Percentiles rank a stretch among this genome's conserved stretches.
phyloP scores from a whole-genome alignment of 1,139 yeast genomes.

The Zygoascus sp. region DNA sequence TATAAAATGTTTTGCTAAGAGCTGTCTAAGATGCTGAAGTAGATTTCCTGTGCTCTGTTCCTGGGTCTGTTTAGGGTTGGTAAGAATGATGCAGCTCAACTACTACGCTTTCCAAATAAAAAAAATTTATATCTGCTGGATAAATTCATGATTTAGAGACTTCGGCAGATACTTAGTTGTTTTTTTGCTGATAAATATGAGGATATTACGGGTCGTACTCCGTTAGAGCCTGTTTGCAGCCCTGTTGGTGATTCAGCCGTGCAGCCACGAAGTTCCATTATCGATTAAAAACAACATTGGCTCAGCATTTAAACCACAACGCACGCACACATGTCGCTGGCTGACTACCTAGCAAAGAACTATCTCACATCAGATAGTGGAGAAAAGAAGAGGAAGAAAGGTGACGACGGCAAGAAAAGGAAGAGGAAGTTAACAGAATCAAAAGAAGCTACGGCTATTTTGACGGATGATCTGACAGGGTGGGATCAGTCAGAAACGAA shows the following conservation, averaged over 20 bases:
- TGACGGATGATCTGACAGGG: background rate
- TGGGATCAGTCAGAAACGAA: background rate
- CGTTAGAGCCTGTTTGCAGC: too few species aligned
- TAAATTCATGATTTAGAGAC: too few species aligned
- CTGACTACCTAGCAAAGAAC: constrained; percentile 51
- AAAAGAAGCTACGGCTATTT: background rate
- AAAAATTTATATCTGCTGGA: too few species aligned
- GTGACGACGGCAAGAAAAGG: constrained; percentile 31
- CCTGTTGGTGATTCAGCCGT: constrained; percentile 1
- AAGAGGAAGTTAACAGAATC: constrained; percentile 24
- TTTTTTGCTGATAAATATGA: too few species aligned
- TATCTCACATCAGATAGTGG: constrained; percentile 34
- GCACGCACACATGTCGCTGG: constrained; percentile 40
- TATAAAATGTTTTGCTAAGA: too few species aligned
- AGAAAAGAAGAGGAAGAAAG: constrained; percentile 27
- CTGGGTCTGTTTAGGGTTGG: too few species aligned
- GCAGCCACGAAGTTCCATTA: background rate
- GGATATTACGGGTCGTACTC: too few species aligned
- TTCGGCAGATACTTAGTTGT: too few species aligned
- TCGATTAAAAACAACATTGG: background rate
- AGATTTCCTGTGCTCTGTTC: too few species aligned
- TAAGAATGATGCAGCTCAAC: too few species aligned
- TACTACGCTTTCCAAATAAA: too few species aligned
- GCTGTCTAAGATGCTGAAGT: too few species aligned
- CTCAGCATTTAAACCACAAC: background rate